Base-by-base conservation (phyloP, 192 early-diverging fungal species). In the Endogone sp. region DNA sequence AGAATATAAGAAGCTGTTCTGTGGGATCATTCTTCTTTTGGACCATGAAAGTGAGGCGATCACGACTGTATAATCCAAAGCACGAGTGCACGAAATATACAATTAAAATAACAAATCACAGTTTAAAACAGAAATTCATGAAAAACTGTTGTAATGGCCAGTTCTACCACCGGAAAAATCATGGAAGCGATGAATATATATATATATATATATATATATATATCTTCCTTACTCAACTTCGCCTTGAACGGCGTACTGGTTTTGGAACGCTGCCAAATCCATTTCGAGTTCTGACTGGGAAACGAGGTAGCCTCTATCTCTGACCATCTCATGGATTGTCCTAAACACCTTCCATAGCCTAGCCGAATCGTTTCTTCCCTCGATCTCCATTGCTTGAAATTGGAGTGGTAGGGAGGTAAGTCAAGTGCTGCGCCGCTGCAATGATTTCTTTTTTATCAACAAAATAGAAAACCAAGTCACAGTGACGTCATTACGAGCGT, bases 291-390 rank as follows among this genome's bases (percentile, higher is more conserved):
- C 95, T 59, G 76, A 74, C 64, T 90, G 81, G 24, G 88, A 82
- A 28, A 97, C 92, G 24, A 89, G 78, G 76, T 95, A 97, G n/a
- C 92, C 92, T 84, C 97, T 76, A 80, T 96, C 93, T 57, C 79
- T 71, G 67, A 94, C 91, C 89, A 98, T 91, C 78, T 98, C 85
- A 73, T 95, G 91, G 22, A 94, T 80, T 2, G 97, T 98, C 64
- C 88, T 83, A 81, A 89, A 95, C 21, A 95, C 93, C 69, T 91
- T 89, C 88, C 86, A 92, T 70, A 94, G 75, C 56, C 91, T 82
- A 29, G 90, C 84, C 49, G 89, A 76, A 81, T 93, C 92, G 64
- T 66, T 78, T 31, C 64, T 63, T 24, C 62, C 63, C 64, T 44
- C 63, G 63, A 29, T 25, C 21, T 66, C 68, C 64, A 68, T 65